phyloP scores from a whole-genome alignment of 352 stramenopile genomes.

The Globisporangium radiosum region DNA sequence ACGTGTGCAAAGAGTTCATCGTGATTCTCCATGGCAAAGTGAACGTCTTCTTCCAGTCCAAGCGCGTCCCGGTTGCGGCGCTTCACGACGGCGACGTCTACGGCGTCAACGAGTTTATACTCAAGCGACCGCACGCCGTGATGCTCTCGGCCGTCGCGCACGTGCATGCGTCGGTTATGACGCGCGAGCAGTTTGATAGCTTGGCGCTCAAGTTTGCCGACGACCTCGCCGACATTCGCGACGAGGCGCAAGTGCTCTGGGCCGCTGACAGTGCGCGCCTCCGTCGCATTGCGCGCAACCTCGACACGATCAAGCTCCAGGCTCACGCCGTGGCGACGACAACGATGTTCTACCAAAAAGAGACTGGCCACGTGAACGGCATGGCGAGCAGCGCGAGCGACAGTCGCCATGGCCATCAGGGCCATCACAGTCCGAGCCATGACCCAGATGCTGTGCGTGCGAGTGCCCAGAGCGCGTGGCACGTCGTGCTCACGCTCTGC shows the following conservation, averaged over 20 bases:
- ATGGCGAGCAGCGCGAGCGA: background rate
- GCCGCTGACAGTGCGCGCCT: slow-evolving; percentile 26
- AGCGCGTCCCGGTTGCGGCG: slow-evolving; percentile 40
- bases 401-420: too few relatives aligned
- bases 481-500: slow-evolving; percentile 36
- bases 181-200: slow-evolving; percentile 60
- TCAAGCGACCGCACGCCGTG: slow-evolving; percentile 30
- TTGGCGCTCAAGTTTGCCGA: slow-evolving; percentile 56
- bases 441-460: slow-evolving; percentile 18
- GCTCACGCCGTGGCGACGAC: slow-evolving; percentile 38
- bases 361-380: slow-evolving; percentile 9
- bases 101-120: slow-evolving; percentile 58
- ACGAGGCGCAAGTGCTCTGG: slow-evolving; percentile 35
- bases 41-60: slow-evolving; percentile 52
- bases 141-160: slow-evolving; percentile 42
- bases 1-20: slow-evolving; percentile 67
- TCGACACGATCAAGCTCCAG: slow-evolving; percentile 48
- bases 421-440: background rate
- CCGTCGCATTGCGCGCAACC: slow-evolving; percentile 32
- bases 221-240: slow-evolving; percentile 45
- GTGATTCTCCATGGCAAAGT: slow-evolving; percentile 54
- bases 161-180: slow-evolving; percentile 66
- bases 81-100: slow-evolving; percentile 66
- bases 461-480: slow-evolving; percentile 31
- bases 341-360: slow-evolving; percentile 50